Evolutionary conservation across 2,329 filamentous ascomycete genomes (phyloP).

Genomic region (Claviceps sp.): DNA sequence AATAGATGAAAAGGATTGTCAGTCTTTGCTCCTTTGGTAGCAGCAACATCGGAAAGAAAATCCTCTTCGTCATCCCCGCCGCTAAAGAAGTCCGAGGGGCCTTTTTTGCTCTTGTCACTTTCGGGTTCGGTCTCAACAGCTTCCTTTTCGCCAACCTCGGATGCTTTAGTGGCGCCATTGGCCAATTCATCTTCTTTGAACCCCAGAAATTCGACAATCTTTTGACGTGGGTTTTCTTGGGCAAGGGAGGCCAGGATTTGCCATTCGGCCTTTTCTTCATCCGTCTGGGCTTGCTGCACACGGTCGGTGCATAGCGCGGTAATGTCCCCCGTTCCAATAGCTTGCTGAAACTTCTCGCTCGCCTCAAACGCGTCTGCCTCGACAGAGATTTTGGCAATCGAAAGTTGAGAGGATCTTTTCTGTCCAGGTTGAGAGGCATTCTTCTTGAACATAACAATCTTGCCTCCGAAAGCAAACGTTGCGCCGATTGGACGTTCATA

Average conservation of each 20-base stretch:
- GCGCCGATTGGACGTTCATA: constrained; percentile 72
- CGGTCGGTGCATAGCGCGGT: constrained; percentile 67
- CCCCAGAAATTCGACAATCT: constrained; percentile 82
- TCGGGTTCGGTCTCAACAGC: constrained; percentile 19
- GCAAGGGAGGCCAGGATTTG: constrained; percentile 83
- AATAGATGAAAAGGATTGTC: constrained; percentile 91
- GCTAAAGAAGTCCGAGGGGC: constrained; percentile 71
- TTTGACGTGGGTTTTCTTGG: constrained; percentile 70
- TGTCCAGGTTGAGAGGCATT: constrained; percentile 47
- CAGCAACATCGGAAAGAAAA: constrained; percentile 73
- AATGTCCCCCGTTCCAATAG: constrained; percentile 66
- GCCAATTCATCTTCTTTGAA: constrained; percentile 50
- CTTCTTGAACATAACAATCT: constrained; percentile 64
- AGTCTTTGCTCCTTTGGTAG: constrained; percentile 83
- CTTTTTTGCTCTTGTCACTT: constrained; percentile 36
- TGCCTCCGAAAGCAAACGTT: constrained; percentile 91
- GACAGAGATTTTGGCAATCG: constrained; percentile 77
- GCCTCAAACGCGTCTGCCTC: constrained; percentile 75
- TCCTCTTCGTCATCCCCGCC: constrained; percentile 52
- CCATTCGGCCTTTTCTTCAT: constrained; percentile 95
- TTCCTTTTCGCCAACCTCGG: constrained; percentile 12
- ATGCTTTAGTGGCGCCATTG: constrained; percentile 32
- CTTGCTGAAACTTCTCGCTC: constrained; percentile 76
- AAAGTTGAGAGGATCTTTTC: constrained; percentile 58
- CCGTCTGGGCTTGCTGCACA: constrained; percentile 59